Percentiles rank a stretch among this genome's conserved stretches.
Conservation (phyloP, 2,329 filamentous ascomycete species). For the Aspergillus thermomutatus region DNA sequence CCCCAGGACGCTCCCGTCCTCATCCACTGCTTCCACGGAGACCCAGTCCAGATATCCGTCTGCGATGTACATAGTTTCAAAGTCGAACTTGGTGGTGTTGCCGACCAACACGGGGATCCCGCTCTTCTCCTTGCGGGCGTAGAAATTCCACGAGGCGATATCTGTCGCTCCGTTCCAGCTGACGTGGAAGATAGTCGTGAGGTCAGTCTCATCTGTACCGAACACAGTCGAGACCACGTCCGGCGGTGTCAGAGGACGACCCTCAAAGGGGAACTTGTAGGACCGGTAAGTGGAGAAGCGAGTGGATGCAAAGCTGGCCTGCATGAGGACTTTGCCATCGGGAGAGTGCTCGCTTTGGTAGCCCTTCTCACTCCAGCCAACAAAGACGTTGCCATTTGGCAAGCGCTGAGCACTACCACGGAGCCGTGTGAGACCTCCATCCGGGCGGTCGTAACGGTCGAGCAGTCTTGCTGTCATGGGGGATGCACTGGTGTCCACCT, state of each 20-base stretch:
- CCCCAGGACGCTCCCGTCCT: slow-evolving; percentile 23
- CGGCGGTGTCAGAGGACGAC: slow-evolving; percentile 31
- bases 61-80: slow-evolving; percentile 35
- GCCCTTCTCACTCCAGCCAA: slow-evolving; percentile 36
- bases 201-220: slow-evolving; percentile 20
- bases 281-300: slow-evolving; percentile 40
- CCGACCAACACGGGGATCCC: slow-evolving; percentile 23
- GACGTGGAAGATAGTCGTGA: slow-evolving; percentile 28
- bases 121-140: slow-evolving; percentile 21
- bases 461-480: slow-evolving; percentile 29
- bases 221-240: slow-evolving; percentile 32
- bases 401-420: slow-evolving; percentile 36
- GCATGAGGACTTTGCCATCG: slow-evolving; percentile 35
- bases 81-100: slow-evolving; percentile 29
- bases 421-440: slow-evolving; percentile 30
- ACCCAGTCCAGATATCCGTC: slow-evolving; percentile 31
- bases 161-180: slow-evolving; percentile 52
- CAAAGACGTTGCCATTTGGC: slow-evolving; percentile 35
- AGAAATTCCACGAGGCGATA: slow-evolving; percentile 39
- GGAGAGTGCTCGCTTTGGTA: slow-evolving; percentile 35
- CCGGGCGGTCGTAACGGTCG: slow-evolving; percentile 32
- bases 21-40: slow-evolving; percentile 28
- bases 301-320: slow-evolving; percentile 31
- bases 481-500: slow-evolving; percentile 23
- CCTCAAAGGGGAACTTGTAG: slow-evolving; percentile 38